Conservation (phyloP, 176 grass and related monocot genomes). For the Leersia perrieri region DNA sequence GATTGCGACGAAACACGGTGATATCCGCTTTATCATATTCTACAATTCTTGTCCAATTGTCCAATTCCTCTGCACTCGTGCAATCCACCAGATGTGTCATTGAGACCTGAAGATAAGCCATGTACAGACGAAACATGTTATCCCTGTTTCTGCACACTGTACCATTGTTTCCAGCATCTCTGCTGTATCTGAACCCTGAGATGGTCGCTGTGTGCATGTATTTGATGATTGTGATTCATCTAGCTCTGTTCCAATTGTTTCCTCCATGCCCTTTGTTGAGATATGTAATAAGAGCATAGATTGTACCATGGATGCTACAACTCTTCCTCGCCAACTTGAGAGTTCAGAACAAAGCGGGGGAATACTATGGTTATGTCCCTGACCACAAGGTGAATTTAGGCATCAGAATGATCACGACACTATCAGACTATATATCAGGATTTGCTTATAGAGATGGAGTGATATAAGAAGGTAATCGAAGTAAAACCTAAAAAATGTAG, state of each 20-base stretch:
- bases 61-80: slow-evolving; percentile 48
- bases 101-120: neutral
- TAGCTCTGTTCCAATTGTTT: neutral
- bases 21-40: slow-evolving; percentile 36
- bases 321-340: slow-evolving; percentile 50
- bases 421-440: neutral
- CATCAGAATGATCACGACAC: neutral
- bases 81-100: neutral
- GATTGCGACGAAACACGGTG: neutral
- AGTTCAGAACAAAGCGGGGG: slow-evolving; percentile 62
- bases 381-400: neutral
- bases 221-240: neutral
- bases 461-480: neutral
- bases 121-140: slow-evolving; percentile 42
- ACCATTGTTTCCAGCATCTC: neutral
- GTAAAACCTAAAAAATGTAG: neutral
- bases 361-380: slow-evolving; percentile 76
- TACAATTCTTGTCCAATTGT: slow-evolving; percentile 28
- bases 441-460: neutral
- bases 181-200: neutral
- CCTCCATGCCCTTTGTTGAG: neutral
- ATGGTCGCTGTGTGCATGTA: neutral
- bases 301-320: slow-evolving; percentile 33
- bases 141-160: slow-evolving; percentile 22
- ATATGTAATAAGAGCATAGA: neutral